These are phyloP conservation scores for Lycium barbarum DNA, from an alignment of 257 asterid genomes.

Conservation along the genomic window DNA sequence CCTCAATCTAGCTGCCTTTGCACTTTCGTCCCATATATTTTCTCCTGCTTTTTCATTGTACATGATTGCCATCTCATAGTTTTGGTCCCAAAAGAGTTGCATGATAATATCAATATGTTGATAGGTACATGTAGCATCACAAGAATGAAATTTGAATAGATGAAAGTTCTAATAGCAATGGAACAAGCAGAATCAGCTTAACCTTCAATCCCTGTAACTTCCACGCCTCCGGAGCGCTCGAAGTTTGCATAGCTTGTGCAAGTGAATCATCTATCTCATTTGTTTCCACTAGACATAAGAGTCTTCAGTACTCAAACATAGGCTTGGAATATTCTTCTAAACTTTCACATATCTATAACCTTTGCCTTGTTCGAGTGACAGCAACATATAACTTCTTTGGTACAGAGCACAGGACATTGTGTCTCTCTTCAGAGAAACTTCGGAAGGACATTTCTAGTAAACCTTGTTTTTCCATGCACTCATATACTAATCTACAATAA, in stretches of 20 bases:
- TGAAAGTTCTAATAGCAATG: not conserved
- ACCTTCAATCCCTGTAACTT: constrained; percentile 62
- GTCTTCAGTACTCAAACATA: constrained; percentile 62
- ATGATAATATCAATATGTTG: not conserved
- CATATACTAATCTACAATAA: constrained; percentile 24
- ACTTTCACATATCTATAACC: constrained; percentile 65
- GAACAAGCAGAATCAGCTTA: not conserved
- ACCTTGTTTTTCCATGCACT: not conserved
- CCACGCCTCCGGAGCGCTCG: constrained; percentile 69
- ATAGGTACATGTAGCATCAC: not conserved
- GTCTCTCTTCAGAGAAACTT: constrained; percentile 48
- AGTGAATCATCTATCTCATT: constrained; percentile 52
- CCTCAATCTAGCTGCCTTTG: constrained; percentile 63
- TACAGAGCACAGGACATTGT: constrained; percentile 59
- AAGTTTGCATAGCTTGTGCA: constrained; percentile 55
- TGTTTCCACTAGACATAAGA: constrained; percentile 49
- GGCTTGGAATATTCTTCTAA: constrained; percentile 53
- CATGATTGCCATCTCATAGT: constrained; percentile 66
- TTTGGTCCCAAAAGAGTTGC: constrained; percentile 69
- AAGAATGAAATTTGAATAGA: not conserved
- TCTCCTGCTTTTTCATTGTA: constrained; percentile 74
- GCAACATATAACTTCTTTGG: constrained; percentile 63
- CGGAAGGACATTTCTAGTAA: constrained; percentile 42
- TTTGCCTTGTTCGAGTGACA: not conserved
- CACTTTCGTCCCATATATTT: constrained; percentile 52